phyloP scores from a whole-genome alignment of 176 grass and related monocot genomes.

The Carex cristatella region DNA sequence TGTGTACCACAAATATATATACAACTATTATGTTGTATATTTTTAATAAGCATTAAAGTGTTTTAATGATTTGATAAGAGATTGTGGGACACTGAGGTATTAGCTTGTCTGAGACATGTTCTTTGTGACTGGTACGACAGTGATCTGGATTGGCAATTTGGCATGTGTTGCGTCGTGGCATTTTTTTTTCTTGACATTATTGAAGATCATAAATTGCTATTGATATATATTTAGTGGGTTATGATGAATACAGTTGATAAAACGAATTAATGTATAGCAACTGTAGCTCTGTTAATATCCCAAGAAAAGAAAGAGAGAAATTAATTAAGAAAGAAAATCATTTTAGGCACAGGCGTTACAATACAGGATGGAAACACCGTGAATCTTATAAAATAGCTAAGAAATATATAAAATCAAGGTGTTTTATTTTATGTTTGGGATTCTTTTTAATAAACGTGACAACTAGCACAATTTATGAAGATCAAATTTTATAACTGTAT shows the following conservation, averaged over 20 bases:
- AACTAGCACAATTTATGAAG: too few relatives aligned
- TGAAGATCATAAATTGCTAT: neutral
- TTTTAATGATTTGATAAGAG: neutral
- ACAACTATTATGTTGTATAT: neutral
- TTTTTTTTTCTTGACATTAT: neutral
- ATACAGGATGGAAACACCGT: neutral
- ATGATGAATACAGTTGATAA: neutral
- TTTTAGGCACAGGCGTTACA: neutral
- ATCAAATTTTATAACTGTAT: neutral
- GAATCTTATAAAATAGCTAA: neutral
- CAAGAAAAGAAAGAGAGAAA: neutral
- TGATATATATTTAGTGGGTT: neutral
- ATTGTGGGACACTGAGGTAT: neutral
- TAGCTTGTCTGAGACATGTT: slow-evolving; percentile 9
- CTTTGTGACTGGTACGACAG: neutral
- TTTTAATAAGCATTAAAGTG: neutral
- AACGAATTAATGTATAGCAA: neutral
- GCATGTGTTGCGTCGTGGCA: neutral
- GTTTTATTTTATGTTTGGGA: neutral
- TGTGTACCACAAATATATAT: neutral
- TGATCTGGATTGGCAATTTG: slow-evolving; percentile 9
- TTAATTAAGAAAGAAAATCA: neutral
- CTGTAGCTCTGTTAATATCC: neutral
- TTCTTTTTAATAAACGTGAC: too few relatives aligned
- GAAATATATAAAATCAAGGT: neutral